phyloP scores from a whole-genome alignment of 2,329 filamentous ascomycete species.

The Phaeosphaeria sp. region DNA sequence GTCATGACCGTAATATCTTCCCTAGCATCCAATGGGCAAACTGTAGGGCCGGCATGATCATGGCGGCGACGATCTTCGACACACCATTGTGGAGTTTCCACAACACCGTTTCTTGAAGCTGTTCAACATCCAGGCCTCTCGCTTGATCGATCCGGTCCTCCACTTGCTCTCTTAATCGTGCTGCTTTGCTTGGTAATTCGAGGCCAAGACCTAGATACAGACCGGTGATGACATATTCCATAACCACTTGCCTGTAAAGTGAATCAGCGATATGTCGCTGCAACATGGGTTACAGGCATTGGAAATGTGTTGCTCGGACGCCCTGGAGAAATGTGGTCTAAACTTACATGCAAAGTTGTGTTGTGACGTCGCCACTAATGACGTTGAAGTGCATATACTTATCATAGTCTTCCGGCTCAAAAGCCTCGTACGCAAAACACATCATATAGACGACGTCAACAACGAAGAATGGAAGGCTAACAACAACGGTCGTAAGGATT shows the following conservation, averaged over 20 bases:
- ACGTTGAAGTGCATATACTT: slow-evolving; percentile 40
- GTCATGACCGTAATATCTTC: slow-evolving; percentile 34
- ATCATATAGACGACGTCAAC: slow-evolving; percentile 48
- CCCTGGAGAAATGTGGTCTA: not conserved
- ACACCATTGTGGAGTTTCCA: slow-evolving; percentile 42
- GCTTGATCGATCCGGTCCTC: slow-evolving; percentile 33
- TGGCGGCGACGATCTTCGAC: slow-evolving; percentile 35
- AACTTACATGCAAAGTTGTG: slow-evolving; percentile 46
- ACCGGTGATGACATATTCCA: slow-evolving; percentile 44
- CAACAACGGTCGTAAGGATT: slow-evolving; percentile 43
- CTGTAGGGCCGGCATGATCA: slow-evolving; percentile 39
- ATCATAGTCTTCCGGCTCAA: slow-evolving; percentile 16
- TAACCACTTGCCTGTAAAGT: slow-evolving; percentile 38
- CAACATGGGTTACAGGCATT: not conserved
- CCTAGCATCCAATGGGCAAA: slow-evolving; percentile 44
- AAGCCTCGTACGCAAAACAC: slow-evolving; percentile 44
- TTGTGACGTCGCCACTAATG: slow-evolving; percentile 42
- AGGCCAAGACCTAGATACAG: slow-evolving; percentile 41
- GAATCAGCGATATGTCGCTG: slow-evolving; percentile 3
- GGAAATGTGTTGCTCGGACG: not conserved
- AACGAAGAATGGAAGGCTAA: slow-evolving; percentile 45
- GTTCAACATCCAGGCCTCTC: slow-evolving; percentile 34
- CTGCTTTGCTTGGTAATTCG: slow-evolving; percentile 39
- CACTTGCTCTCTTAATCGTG: slow-evolving; percentile 34
- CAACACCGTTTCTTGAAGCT: slow-evolving; percentile 37